Evolutionary conservation across 495 filamentous ascomycete species (phyloP).

Genomic region (Choiromyces venosus): DNA sequence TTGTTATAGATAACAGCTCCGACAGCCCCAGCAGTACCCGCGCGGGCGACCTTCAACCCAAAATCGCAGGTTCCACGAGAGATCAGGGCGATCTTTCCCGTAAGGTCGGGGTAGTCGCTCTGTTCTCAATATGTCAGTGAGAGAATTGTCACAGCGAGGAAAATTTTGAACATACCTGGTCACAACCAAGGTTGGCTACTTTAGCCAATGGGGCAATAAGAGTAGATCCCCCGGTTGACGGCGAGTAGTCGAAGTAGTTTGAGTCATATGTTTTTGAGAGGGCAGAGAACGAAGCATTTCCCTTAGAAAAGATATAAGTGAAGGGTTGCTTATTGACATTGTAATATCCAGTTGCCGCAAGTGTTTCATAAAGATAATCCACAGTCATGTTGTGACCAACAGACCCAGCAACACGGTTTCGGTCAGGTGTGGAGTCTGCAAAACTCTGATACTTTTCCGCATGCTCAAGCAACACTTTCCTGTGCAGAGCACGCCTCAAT

Average conservation of each 20-base stretch:
- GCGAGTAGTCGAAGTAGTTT: slow-evolving; percentile 48
- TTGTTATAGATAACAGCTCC: slow-evolving; percentile 65
- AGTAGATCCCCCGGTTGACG: slow-evolving; percentile 43
- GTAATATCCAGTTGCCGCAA: slow-evolving; percentile 54
- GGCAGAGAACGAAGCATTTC: slow-evolving; percentile 45
- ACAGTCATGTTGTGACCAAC: slow-evolving; percentile 60
- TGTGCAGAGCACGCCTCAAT: slow-evolving; percentile 31
- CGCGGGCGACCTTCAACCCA: slow-evolving; percentile 55
- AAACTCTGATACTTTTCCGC: slow-evolving; percentile 48
- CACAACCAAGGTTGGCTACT: slow-evolving; percentile 14
- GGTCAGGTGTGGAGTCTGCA: slow-evolving; percentile 44
- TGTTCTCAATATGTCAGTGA: slow-evolving; percentile 16
- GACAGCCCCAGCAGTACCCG: slow-evolving; percentile 55
- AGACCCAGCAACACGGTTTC: slow-evolving; percentile 57
- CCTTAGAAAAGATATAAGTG: slow-evolving; percentile 44
- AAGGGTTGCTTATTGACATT: slow-evolving; percentile 57
- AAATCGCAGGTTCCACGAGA: slow-evolving; percentile 60
- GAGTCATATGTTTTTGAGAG: slow-evolving; percentile 26
- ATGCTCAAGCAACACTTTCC: slow-evolving; percentile 45
- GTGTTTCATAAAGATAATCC: slow-evolving; percentile 54
- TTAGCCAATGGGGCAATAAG: slow-evolving; percentile 10
- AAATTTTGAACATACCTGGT: slow-evolving; percentile 4
- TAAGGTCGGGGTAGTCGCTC: slow-evolving; percentile 54
- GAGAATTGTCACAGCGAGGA: background rate
- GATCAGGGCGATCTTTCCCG: slow-evolving; percentile 58